Percentiles rank a stretch among this genome's conserved stretches.
Conservation (phyloP, 768 basidiomycete species). For the Calocybe gangraenosa region DNA sequence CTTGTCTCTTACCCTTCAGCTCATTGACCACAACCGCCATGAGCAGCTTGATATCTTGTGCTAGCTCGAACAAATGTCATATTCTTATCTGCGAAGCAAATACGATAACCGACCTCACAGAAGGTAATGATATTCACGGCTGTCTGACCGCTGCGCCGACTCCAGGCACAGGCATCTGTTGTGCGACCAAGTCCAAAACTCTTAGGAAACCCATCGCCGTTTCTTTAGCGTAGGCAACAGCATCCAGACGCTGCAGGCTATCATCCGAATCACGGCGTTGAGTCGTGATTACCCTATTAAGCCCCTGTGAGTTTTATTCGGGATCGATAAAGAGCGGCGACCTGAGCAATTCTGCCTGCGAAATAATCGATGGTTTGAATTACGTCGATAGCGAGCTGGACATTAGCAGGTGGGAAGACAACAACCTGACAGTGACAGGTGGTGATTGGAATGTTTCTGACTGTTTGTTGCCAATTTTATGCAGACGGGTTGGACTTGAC, state of each 20-base stretch:
- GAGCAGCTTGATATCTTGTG: constrained; percentile 4
- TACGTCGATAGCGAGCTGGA: no score
- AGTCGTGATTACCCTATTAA: no score
- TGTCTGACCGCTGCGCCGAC: constrained; percentile 1
- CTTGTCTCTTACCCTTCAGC: constrained; percentile 6
- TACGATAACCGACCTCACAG: constrained; percentile 7
- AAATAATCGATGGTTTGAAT: no score
- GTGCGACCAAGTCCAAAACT: constrained; percentile 2
- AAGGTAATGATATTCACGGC: constrained; percentile 4
- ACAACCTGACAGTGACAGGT: no score
- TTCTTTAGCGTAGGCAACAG: constrained; percentile 3
- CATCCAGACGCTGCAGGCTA: neutral
- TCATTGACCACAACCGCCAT: constrained; percentile 5
- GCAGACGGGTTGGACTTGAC: no score
- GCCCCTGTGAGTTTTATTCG: no score
- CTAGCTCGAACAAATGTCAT: constrained; percentile 8
- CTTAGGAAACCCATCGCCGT: constrained; percentile 5
- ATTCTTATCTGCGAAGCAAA: constrained; percentile 4
- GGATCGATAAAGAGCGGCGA: no score
- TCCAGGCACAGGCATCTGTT: constrained; percentile 6
- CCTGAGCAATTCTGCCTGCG: no score
- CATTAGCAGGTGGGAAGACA: no score
- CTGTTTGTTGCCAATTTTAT: no score
- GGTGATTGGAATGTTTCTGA: no score
- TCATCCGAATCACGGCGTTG: no score